Conservation (phyloP, 257 asterid genomes). For the Asclepias syriaca region DNA sequence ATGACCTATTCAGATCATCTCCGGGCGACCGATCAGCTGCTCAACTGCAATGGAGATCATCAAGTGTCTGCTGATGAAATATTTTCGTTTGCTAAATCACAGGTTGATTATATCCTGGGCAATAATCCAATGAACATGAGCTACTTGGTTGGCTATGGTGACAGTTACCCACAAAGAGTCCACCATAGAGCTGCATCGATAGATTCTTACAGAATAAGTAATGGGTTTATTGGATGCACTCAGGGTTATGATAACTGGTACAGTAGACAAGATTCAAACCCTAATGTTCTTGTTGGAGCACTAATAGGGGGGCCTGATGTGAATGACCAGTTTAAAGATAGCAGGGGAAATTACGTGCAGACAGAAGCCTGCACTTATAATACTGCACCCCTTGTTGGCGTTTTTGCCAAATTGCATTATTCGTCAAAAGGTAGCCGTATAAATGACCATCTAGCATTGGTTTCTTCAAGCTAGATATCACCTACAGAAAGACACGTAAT, state of each 20-base stretch:
- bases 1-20: conserved; percentile 61
- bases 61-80: conserved; percentile 39
- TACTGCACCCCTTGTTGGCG: conserved; percentile 74
- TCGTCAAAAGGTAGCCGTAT: conserved; percentile 18
- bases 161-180: conserved; percentile 48
- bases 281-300: conserved; percentile 62
- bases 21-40: conserved; percentile 37
- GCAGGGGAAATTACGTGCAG: conserved; percentile 64
- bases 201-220: conserved; percentile 41
- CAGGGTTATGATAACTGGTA: conserved; percentile 77
- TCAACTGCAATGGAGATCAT: conserved; percentile 32
- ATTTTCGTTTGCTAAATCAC: conserved; percentile 50
- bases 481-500: neutral
- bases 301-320: conserved; percentile 76
- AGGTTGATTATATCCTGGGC: conserved; percentile 71
- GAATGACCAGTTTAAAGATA: conserved; percentile 50
- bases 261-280: conserved; percentile 50
- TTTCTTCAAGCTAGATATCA: conserved; percentile 34
- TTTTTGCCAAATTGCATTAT: conserved; percentile 51
- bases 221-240: conserved; percentile 67
- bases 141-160: conserved; percentile 78
- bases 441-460: conserved; percentile 5
- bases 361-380: conserved; percentile 92
- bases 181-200: conserved; percentile 87
- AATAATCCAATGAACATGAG: conserved; percentile 66